These are phyloP conservation scores for Verticillium tricorpus DNA, from an alignment of 2,329 filamentous ascomycete species.

Conservation along the genomic window DNA sequence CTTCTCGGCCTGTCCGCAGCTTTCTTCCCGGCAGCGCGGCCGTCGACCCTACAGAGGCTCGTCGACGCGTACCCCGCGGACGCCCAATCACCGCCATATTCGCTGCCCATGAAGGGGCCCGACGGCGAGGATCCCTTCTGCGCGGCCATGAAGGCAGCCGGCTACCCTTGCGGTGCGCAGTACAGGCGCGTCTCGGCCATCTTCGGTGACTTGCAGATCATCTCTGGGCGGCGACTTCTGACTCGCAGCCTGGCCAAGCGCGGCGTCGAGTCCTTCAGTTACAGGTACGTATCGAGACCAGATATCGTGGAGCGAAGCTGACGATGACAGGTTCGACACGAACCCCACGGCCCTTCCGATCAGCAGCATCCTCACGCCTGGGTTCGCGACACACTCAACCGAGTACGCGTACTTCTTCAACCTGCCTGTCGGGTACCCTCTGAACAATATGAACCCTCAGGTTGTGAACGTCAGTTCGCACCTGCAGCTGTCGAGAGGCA, in stretches of 20 bases:
- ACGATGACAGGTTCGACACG: conserved; percentile 13
- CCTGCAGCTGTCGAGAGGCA: conserved; percentile 8
- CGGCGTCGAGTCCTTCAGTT: conserved; percentile 11
- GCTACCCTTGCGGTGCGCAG: conserved; percentile 10
- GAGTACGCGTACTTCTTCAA: conserved; percentile 16
- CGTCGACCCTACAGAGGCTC: conserved; percentile 6
- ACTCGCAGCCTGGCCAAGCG: conserved; percentile 7
- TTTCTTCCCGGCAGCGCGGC: conserved; percentile 6
- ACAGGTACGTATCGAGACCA: conserved; percentile 4
- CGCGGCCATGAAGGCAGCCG: conserved; percentile 6
- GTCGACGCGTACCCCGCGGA: conserved; percentile 10
- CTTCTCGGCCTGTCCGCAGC: not conserved
- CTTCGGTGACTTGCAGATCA: conserved; percentile 8
- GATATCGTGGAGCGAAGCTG: not conserved
- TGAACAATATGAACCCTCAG: conserved; percentile 11
- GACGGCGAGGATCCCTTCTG: conserved; percentile 8
- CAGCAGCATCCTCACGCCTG: conserved; percentile 6
- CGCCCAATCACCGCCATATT: conserved; percentile 10
- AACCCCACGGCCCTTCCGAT: conserved; percentile 14
- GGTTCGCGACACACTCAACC: conserved; percentile 14
- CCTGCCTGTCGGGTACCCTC: conserved; percentile 10
- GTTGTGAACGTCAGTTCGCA: conserved; percentile 12
- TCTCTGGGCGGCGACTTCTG: conserved; percentile 5
- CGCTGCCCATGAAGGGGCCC: conserved; percentile 4
- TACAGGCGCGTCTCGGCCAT: conserved; percentile 11